Evolutionary conservation across 2,329 filamentous ascomycete species (phyloP).

Genomic region (Oidium heveae): DNA sequence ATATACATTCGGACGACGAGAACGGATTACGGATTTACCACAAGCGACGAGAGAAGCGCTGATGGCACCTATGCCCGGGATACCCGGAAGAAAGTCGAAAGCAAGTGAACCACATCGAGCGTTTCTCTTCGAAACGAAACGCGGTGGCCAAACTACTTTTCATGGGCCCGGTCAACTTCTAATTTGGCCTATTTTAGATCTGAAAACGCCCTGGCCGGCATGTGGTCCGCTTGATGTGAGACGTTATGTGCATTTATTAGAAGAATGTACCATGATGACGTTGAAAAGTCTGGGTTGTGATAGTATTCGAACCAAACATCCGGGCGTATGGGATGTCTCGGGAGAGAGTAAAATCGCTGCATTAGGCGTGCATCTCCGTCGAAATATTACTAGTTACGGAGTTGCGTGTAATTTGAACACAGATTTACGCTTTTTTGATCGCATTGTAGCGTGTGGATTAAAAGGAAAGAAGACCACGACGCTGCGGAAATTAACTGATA

Average conservation of each 20-base stretch:
- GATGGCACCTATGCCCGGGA: slow-evolving; percentile 2
- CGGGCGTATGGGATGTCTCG: slow-evolving; percentile 7
- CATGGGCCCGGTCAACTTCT: slow-evolving; percentile 86
- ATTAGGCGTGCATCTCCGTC: slow-evolving; percentile 69
- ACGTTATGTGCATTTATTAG: slow-evolving; percentile 54
- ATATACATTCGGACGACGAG: slow-evolving; percentile 75
- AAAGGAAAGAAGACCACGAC: slow-evolving; percentile 59
- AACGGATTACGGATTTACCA: slow-evolving; percentile 24
- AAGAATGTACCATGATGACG: slow-evolving; percentile 46
- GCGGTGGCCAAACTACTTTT: slow-evolving; percentile 82
- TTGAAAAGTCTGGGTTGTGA: slow-evolving; percentile 33
- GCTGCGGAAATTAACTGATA: slow-evolving; percentile 17
- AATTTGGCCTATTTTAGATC: slow-evolving; percentile 75
- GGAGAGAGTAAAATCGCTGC: slow-evolving; percentile 56
- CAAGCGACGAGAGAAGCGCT: slow-evolving; percentile 17
- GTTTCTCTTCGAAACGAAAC: slow-evolving; percentile 18
- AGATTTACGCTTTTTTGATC: slow-evolving; percentile 34
- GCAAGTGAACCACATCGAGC: slow-evolving; percentile 3
- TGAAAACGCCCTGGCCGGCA: slow-evolving; percentile 19
- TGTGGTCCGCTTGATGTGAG: slow-evolving; percentile 26
- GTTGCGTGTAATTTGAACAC: slow-evolving; percentile 55
- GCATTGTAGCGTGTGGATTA: slow-evolving; percentile 79
- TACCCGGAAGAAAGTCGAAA: neutral
- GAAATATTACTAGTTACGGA: slow-evolving; percentile 65
- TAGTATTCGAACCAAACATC: slow-evolving; percentile 43